These are phyloP conservation scores for Ophiocordyceps camponoti-leonardi DNA, from an alignment of 2,329 filamentous ascomycete genomes.

Conservation along the genomic window DNA sequence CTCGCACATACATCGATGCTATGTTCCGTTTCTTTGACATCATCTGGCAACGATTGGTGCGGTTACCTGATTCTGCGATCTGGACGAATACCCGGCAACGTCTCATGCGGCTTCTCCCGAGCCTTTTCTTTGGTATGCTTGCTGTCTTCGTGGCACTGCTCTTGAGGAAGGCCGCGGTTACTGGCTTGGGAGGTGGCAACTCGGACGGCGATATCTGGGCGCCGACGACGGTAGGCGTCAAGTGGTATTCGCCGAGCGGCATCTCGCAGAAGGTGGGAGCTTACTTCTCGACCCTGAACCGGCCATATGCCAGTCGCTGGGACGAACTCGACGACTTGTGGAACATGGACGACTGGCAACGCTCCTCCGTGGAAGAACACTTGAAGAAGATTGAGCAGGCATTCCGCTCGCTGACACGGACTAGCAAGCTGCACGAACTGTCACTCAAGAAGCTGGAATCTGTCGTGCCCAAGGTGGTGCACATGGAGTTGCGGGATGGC, in stretches of 20 bases:
- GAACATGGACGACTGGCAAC: constrained; percentile 4
- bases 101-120: constrained; percentile 3
- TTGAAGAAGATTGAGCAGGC: constrained; percentile 12
- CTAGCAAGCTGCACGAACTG: constrained; percentile 16
- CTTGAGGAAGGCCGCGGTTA: background rate
- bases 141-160: constrained; percentile 2
- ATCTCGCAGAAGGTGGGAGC: constrained; percentile 6
- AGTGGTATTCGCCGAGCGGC: constrained; percentile 2
- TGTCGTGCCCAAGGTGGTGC: constrained; percentile 38
- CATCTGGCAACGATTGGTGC: constrained; percentile 6
- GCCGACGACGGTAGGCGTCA: background rate
- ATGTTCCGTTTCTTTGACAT: constrained; percentile 8
- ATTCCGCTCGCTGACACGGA: constrained; percentile 12
- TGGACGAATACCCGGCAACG: constrained; percentile 2
- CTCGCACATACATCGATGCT: constrained; percentile 13
- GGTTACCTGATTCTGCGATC: constrained; percentile 3
- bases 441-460: constrained; percentile 25
- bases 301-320: constrained; percentile 8
- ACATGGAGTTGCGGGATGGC: constrained; percentile 35
- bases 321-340: constrained; percentile 6
- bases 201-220: constrained; percentile 3
- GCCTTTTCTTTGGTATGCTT: constrained; percentile 1
- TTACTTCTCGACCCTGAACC: constrained; percentile 11
- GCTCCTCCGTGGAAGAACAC: constrained; percentile 7
- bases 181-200: background rate